A percentile compares a stretch with the other conserved stretches of the same genome.
Evolutionary conservation across 768 basidiomycete genomes (phyloP).

Genomic region (Hygrophorus russula): DNA sequence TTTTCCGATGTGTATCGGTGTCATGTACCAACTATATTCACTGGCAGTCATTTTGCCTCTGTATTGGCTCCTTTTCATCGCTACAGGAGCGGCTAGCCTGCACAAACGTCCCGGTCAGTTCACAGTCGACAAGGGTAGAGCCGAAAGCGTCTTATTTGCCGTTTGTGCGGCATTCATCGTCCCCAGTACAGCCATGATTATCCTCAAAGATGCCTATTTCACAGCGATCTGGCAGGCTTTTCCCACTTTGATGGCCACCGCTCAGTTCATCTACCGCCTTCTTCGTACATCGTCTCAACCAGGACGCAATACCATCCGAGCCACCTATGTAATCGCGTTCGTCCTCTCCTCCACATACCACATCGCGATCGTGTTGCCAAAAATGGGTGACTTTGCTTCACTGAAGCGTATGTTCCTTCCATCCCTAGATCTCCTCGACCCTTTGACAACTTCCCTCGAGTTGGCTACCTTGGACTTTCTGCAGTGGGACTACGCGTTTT

Average conservation of each 20-base stretch:
- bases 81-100: slow-evolving; percentile 21
- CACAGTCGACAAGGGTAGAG: slow-evolving; percentile 29
- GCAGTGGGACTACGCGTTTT: slow-evolving; percentile 40
- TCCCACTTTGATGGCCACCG: slow-evolving; percentile 31
- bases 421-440: slow-evolving; percentile 18
- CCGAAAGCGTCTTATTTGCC: slow-evolving; percentile 40
- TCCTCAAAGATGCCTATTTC: slow-evolving; percentile 26
- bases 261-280: slow-evolving; percentile 25
- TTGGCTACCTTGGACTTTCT: slow-evolving; percentile 29
- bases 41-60: slow-evolving; percentile 33
- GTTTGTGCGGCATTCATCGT: slow-evolving; percentile 31
- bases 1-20: slow-evolving; percentile 28
- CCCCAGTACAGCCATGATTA: slow-evolving; percentile 34
- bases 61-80: slow-evolving; percentile 36
- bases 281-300: slow-evolving; percentile 27
- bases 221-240: slow-evolving; percentile 47
- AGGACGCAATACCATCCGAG: slow-evolving; percentile 25
- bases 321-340: slow-evolving; percentile 28
- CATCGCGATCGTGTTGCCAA: slow-evolving; percentile 27
- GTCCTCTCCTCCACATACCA: slow-evolving; percentile 31
- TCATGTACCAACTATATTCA: slow-evolving; percentile 30
- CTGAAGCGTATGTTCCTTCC: slow-evolving; percentile 26
- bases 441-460: slow-evolving; percentile 12
- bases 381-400: slow-evolving; percentile 17
- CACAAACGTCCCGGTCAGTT: slow-evolving; percentile 10